These are phyloP conservation scores for Barbatosphaeria neglecta DNA, from an alignment of 495 filamentous ascomycete species.

Conservation along the genomic window DNA sequence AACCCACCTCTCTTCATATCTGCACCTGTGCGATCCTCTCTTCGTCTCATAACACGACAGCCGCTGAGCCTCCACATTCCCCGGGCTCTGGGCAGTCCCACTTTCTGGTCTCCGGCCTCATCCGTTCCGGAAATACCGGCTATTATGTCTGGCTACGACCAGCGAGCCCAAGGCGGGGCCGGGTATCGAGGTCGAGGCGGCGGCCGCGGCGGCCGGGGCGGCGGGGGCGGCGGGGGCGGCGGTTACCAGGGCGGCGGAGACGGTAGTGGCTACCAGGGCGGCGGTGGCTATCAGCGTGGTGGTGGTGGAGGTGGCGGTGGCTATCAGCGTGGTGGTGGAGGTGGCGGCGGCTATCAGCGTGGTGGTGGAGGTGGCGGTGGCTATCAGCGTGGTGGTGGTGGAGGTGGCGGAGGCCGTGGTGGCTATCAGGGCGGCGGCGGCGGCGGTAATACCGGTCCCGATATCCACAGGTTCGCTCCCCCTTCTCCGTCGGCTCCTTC, in stretches of 20 bases:
- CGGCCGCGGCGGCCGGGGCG: constrained; percentile 8
- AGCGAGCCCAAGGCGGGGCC: constrained; percentile 2
- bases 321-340: constrained; percentile 1
- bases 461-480: too few species aligned
- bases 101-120: too few species aligned
- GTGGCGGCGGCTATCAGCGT: constrained; percentile 12
- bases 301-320: constrained; percentile 5
- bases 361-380: constrained; percentile 11
- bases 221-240: constrained; percentile 14
- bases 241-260: constrained; percentile 10
- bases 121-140: too few species aligned
- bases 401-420: constrained; percentile 14
- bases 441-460: constrained; percentile 10
- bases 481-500: too few species aligned
- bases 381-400: constrained; percentile 11
- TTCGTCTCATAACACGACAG: too few species aligned
- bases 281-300: constrained; percentile 1
- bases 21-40: too few species aligned
- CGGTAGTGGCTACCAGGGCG: constrained; percentile 13
- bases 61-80: too few species aligned
- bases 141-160: constrained; percentile 9
- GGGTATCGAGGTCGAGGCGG: constrained; percentile 1
- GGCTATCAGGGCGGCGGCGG: constrained; percentile 10
- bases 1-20: too few species aligned
- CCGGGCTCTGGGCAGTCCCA: too few species aligned